Evolutionary conservation across 208 protist genomes (phyloP).

Genomic region (Wallacemonas collosoma): DNA sequence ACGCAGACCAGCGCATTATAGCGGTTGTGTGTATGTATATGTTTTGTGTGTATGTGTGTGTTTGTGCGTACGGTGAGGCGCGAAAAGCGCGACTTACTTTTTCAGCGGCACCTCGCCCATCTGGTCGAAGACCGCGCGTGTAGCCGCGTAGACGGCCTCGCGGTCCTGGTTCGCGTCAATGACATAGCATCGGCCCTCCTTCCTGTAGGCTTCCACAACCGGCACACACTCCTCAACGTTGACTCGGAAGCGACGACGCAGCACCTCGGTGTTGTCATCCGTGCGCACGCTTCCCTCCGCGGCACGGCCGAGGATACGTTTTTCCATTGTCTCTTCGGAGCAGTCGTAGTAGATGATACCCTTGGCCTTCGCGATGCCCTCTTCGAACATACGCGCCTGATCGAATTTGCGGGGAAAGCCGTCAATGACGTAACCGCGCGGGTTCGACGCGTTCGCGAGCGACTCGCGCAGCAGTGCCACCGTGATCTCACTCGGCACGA

Average conservation of each 20-base stretch:
- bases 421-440: conserved; percentile 85
- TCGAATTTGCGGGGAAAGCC: conserved; percentile 89
- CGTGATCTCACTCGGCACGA: conserved; percentile 90
- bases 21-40: too few relatives aligned
- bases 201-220: conserved; percentile 80
- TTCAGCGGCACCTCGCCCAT: conserved; percentile 43
- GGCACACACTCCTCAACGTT: conserved; percentile 86
- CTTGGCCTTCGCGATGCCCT: conserved; percentile 54
- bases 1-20: too few relatives aligned
- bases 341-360: conserved; percentile 87
- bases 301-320: conserved; percentile 58
- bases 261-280: conserved; percentile 81
- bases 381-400: conserved; percentile 88
- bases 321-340: conserved; percentile 72
- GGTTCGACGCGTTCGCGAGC: conserved; percentile 62
- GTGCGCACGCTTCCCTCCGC: conserved; percentile 33
- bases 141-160: conserved; percentile 71
- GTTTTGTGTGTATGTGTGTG: too few relatives aligned
- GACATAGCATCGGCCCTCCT: conserved; percentile 54
- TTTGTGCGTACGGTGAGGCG: too few relatives aligned
- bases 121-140: conserved; percentile 47
- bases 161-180: conserved; percentile 67
- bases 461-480: conserved; percentile 72
- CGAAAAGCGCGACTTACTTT: background rate
- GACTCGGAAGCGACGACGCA: conserved; percentile 73